Base-by-base conservation (phyloP, 768 basidiomycete species). In the Butyriboletus loyo region DNA sequence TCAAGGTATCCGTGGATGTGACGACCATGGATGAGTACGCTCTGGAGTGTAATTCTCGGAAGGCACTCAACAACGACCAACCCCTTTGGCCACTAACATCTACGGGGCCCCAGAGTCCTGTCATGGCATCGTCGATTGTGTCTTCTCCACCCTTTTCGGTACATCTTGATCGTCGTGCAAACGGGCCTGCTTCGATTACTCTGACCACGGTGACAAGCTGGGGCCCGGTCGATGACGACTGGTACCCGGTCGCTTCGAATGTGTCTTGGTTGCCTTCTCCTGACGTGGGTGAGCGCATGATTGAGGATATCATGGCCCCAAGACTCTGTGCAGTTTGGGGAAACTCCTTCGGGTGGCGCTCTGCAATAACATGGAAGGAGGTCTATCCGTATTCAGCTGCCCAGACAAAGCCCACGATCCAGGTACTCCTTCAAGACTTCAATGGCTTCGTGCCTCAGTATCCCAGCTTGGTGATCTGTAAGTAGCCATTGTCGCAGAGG, bases 21-120 rank as follows among this genome's bases (percentile, higher is more conserved):
- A 63, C 59, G 15, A 56, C 55, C 35, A 60, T 50, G 47, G 68
- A 68, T 19, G 67, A 62, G 24, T 63, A 60, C n/a, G 54, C 58
- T 14, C 39, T 67, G 22, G 59, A 46, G 40, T 35, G 21, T 39
- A 35, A 54, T 27, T 38, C 37, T 30, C 40, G 2, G 15, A 39
- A 53, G 42, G 47, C 24, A 27, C 21, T 22, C 35, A 76, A 82
- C 57, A 65, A 85, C 28, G 83, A 82, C 35, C 85, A 89, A 58
- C 88, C 75, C 60, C 60, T 73, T 13, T 90, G 85, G 82, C 84
- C 86, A 8, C 73, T 82, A 21, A 81, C 85, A 4, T 87, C 87
- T 11, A 65, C 64, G 1, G 86, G 85, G 10, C 87, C 87, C 19
- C 72, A 68, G 30, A 76, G 73, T 54, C 68, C 67, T 53, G 70